phyloP scores from a whole-genome alignment of 228 moss, liverwort and hornwort genomes.

The Sphagnum magellanicum region DNA sequence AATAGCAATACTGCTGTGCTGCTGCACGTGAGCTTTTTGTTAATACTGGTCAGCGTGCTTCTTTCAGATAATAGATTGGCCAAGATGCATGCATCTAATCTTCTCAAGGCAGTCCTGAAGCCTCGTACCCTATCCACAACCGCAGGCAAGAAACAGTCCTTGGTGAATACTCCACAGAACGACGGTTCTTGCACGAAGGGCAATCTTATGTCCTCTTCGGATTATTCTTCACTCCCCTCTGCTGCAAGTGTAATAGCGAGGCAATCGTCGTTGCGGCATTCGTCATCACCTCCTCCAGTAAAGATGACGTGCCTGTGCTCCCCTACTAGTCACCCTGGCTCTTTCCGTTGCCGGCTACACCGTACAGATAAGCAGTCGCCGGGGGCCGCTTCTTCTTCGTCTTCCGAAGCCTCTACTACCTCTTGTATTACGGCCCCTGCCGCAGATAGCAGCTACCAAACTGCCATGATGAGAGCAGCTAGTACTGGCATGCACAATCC shows the following conservation, averaged over 20 bases:
- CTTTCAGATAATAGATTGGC: too few relatives aligned
- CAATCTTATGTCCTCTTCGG: too few relatives aligned
- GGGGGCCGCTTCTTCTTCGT: constrained; percentile 17
- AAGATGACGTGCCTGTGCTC: constrained; percentile 65
- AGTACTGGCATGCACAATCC: background rate
- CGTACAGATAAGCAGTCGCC: constrained; percentile 31
- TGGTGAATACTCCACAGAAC: background rate
- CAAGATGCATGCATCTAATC: constrained; percentile 46
- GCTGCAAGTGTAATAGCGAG: too few relatives aligned
- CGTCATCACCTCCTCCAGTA: constrained; percentile 22
- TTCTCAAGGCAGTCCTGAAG: constrained; percentile 47
- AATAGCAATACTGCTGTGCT: too few relatives aligned
- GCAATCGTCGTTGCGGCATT: too few relatives aligned
- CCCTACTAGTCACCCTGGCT: constrained; percentile 46
- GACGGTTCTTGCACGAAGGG: background rate
- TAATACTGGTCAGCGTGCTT: too few relatives aligned
- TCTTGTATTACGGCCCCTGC: background rate
- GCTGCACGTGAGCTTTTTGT: too few relatives aligned
- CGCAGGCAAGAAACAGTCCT: background rate
- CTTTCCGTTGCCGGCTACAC: constrained; percentile 44
- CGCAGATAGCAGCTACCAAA: background rate
- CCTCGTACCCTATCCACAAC: constrained; percentile 14
- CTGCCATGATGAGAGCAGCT: background rate
- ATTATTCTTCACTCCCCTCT: too few relatives aligned
- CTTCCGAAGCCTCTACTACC: background rate